Percentiles rank a stretch among this genome's conserved stretches.
Evolutionary conservation across 2,329 filamentous ascomycete species (phyloP).

Genomic region (Didymella sp.): DNA sequence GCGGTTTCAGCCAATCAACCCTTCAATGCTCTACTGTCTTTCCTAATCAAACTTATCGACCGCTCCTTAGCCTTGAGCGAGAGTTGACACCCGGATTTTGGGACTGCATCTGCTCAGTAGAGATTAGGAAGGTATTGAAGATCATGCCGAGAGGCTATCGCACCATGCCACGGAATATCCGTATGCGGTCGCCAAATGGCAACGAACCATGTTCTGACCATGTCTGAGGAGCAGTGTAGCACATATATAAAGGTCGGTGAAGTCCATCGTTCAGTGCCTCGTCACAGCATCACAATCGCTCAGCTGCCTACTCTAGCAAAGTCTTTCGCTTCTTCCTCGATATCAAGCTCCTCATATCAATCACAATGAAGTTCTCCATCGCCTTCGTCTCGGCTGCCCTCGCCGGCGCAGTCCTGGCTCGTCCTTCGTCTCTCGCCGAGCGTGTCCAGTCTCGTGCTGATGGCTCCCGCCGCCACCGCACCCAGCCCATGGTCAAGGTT

Average conservation of each 20-base stretch:
- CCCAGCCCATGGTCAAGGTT: constrained; percentile 25
- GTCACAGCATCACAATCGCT: constrained; percentile 5
- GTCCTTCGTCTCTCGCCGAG: constrained; percentile 24
- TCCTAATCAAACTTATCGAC: not conserved
- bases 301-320: not conserved
- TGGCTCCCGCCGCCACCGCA: constrained; percentile 22
- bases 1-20: not conserved
- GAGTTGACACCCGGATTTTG: not conserved
- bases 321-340: not conserved
- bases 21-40: not conserved
- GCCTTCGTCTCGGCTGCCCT: constrained; percentile 21
- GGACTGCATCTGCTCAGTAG: not conserved
- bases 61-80: not conserved
- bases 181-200: not conserved
- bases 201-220: not conserved
- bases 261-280: not conserved
- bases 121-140: constrained; percentile 16
- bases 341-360: not conserved
- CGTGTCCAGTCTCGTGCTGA: constrained; percentile 27
- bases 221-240: not conserved
- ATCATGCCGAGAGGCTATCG: not conserved
- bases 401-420: constrained; percentile 21
- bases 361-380: constrained; percentile 26
- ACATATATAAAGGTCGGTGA: constrained; percentile 3
- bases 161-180: not conserved